Evolutionary conservation across 768 basidiomycete species (phyloP).

Genomic region (Suillus americanus): DNA sequence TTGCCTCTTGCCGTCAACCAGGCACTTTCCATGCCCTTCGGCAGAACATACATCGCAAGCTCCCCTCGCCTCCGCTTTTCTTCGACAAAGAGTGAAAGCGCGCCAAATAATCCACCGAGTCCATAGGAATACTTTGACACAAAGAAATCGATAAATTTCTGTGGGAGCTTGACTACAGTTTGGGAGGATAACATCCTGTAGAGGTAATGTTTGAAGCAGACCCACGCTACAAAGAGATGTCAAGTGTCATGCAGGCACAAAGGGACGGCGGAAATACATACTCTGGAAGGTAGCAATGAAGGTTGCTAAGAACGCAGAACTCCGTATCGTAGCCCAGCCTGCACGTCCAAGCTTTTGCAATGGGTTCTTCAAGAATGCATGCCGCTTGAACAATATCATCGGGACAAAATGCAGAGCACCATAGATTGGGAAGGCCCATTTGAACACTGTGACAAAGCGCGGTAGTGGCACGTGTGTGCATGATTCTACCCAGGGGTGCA

Average conservation of each 20-base stretch:
- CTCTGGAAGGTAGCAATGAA: conserved; percentile 85
- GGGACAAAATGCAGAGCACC: conserved; percentile 90
- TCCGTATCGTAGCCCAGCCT: conserved; percentile 71
- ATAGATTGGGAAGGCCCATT: conserved; percentile 84
- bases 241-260: background rate
- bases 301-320: conserved; percentile 82
- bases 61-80: conserved; percentile 87
- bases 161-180: conserved; percentile 37
- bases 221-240: conserved; percentile 42
- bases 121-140: conserved; percentile 72
- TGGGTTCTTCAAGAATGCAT: conserved; percentile 65
- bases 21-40: conserved; percentile 87
- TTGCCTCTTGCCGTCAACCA: conserved; percentile 80
- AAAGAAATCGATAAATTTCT: conserved; percentile 52
- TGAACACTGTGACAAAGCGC: conserved; percentile 78
- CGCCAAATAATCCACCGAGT: conserved; percentile 70
- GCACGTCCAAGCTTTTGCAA: conserved; percentile 63
- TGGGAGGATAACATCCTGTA: conserved; percentile 49
- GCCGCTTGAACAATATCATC: conserved; percentile 76
- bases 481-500: conserved; percentile 70
- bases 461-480: conserved; percentile 45
- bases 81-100: conserved; percentile 81
- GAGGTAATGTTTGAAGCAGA: conserved; percentile 66
- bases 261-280: conserved; percentile 33
- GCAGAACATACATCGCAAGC: conserved; percentile 89